Conservation (phyloP, 2,329 filamentous ascomycete species). For the Cladobotryum mycophilum region DNA sequence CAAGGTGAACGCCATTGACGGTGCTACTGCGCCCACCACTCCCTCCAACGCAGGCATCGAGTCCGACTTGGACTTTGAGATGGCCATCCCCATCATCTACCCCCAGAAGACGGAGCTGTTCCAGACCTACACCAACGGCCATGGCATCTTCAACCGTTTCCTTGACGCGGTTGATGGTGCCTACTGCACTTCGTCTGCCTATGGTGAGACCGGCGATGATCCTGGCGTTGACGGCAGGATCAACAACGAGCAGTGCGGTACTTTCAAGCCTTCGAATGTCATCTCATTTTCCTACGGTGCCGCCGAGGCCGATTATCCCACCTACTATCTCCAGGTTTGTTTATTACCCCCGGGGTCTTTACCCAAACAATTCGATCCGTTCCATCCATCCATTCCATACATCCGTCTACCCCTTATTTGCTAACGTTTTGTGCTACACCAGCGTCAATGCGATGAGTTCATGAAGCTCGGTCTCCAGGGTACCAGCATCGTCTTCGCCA, state of each 20-base stretch:
- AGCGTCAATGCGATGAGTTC: slow-evolving; percentile 49
- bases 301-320: slow-evolving; percentile 44
- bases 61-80: slow-evolving; percentile 48
- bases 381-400: too few species aligned
- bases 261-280: slow-evolving; percentile 41
- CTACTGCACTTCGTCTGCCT: slow-evolving; percentile 28
- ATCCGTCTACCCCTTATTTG: too few species aligned
- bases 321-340: slow-evolving; percentile 34
- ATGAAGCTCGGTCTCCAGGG: slow-evolving; percentile 51
- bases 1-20: slow-evolving; percentile 40
- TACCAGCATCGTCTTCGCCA: slow-evolving; percentile 41
- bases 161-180: slow-evolving; percentile 40
- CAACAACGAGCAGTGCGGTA: slow-evolving; percentile 39
- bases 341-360: too few species aligned
- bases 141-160: slow-evolving; percentile 37
- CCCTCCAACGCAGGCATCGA: slow-evolving; percentile 32
- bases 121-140: slow-evolving; percentile 31
- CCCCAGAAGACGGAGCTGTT: slow-evolving; percentile 46
- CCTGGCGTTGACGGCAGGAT: slow-evolving; percentile 33
- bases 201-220: slow-evolving; percentile 34
- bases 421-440: background rate
- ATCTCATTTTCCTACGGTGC: slow-evolving; percentile 49
- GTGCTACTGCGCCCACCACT: slow-evolving; percentile 36
- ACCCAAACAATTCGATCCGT: too few species aligned
- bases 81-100: slow-evolving; percentile 45